Evolutionary conservation across 495 filamentous ascomycete genomes (phyloP).

Genomic region (Aspergillus carlsbadensis): DNA sequence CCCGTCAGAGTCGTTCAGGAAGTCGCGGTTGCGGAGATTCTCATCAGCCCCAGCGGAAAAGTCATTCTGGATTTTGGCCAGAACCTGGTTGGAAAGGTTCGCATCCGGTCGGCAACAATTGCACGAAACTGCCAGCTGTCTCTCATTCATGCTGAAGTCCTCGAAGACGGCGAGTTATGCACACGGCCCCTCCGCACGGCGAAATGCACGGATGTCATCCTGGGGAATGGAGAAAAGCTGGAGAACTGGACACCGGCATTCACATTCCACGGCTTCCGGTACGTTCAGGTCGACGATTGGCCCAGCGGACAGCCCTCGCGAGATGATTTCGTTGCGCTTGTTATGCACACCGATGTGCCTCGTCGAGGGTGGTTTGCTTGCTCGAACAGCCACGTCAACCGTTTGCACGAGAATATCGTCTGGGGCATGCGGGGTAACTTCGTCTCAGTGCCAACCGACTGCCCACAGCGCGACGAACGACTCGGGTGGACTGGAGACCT

Average conservation of each 20-base stretch:
- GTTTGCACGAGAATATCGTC: slow-evolving; percentile 47
- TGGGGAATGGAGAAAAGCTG: slow-evolving; percentile 19
- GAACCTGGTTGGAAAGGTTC: slow-evolving; percentile 52
- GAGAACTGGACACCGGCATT: slow-evolving; percentile 22
- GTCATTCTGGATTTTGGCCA: slow-evolving; percentile 56
- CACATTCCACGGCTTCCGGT: not conserved
- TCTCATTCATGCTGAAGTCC: slow-evolving; percentile 51
- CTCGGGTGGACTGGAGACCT: slow-evolving; percentile 57
- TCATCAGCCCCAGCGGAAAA: slow-evolving; percentile 44
- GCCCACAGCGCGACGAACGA: slow-evolving; percentile 55
- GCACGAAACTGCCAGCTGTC: slow-evolving; percentile 25
- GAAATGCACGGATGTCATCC: slow-evolving; percentile 42
- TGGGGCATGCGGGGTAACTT: slow-evolving; percentile 59
- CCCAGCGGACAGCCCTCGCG: too few species aligned
- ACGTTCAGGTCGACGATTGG: not conserved
- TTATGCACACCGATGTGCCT: slow-evolving; percentile 51
- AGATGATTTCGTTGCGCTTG: slow-evolving; percentile 12
- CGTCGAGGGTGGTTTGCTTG: slow-evolving; percentile 48
- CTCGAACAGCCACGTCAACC: slow-evolving; percentile 45
- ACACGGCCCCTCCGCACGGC: slow-evolving; percentile 49
- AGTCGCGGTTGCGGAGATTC: slow-evolving; percentile 36
- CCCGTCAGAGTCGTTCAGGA: slow-evolving; percentile 41
- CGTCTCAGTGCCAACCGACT: slow-evolving; percentile 53
- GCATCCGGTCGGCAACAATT: slow-evolving; percentile 30
- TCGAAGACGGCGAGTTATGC: slow-evolving; percentile 51